Evolutionary conservation across 306 rosid species (phyloP).

Genomic region (Astragalus glycyphyllos): DNA sequence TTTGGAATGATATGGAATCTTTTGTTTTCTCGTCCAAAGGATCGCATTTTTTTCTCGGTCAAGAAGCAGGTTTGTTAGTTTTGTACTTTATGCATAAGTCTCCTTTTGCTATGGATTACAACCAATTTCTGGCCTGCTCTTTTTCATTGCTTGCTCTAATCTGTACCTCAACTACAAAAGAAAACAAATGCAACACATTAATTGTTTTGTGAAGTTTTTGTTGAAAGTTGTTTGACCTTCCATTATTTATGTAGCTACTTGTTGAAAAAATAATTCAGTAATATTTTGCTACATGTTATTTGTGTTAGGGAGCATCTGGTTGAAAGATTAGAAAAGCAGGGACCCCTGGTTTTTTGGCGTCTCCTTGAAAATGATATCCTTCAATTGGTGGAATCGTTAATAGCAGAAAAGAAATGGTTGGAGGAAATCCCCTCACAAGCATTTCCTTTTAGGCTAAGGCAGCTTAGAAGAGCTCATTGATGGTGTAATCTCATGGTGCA

Average conservation of each 20-base stretch:
- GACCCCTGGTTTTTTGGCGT: constrained; percentile 56
- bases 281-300: constrained; percentile 26
- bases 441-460: constrained; percentile 57
- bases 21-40: too few species aligned
- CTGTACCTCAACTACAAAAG: constrained; percentile 22
- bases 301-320: constrained; percentile 66
- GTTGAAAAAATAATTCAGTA: constrained; percentile 1
- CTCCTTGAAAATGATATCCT: constrained; percentile 51
- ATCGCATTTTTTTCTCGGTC: too few species aligned
- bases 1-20: too few species aligned
- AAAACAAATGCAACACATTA: constrained; percentile 1
- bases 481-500: constrained; percentile 40
- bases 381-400: constrained; percentile 64
- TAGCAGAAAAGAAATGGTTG: constrained; percentile 75
- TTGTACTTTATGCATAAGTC: too few species aligned
- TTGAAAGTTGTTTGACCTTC: neutral
- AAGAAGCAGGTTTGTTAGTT: too few species aligned
- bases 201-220: neutral
- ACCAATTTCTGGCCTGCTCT: neutral
- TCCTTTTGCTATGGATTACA: constrained; percentile 16
- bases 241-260: neutral
- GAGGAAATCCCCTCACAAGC: constrained; percentile 59
- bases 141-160: constrained; percentile 17
- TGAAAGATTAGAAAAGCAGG: constrained; percentile 55
- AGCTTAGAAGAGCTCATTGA: constrained; percentile 39